Evolutionary conservation across 108 stramenopile species (phyloP).

Genomic region (Parmales sp.): DNA sequence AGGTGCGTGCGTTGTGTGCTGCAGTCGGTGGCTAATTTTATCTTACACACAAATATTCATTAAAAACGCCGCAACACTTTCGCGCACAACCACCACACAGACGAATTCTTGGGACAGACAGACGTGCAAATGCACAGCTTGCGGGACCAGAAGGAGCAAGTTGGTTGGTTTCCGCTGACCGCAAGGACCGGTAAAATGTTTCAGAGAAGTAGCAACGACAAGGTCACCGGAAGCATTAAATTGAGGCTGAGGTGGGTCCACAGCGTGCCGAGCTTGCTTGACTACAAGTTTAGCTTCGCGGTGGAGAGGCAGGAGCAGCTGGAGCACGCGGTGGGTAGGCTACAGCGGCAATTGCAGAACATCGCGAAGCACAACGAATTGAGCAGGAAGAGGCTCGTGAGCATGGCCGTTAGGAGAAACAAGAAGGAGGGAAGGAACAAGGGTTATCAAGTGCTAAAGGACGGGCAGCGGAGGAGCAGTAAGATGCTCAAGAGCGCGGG

Average conservation of each 20-base stretch:
- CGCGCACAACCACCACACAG: not conserved
- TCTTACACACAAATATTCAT: slow-evolving; percentile 29
- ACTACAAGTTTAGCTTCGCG: slow-evolving; percentile 55
- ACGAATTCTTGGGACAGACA: slow-evolving; percentile 19
- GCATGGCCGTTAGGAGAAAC: not conserved
- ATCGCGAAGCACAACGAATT: slow-evolving; percentile 40
- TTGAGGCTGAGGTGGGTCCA: slow-evolving; percentile 72
- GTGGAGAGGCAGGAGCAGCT: slow-evolving; percentile 42
- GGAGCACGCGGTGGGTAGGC: slow-evolving; percentile 33
- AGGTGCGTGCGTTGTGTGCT: no score
- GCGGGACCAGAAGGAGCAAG: slow-evolving; percentile 50
- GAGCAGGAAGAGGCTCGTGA: not conserved
- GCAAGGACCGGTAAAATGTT: slow-evolving; percentile 55
- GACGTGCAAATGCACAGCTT: slow-evolving; percentile 59
- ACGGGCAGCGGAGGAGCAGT: not conserved
- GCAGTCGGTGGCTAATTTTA: slow-evolving; percentile 35
- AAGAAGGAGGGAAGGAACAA: not conserved
- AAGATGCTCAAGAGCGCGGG: not conserved
- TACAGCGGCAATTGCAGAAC: slow-evolving; percentile 40
- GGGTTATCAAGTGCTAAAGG: not conserved
- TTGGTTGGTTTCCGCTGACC: slow-evolving; percentile 78
- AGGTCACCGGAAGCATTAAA: slow-evolving; percentile 50
- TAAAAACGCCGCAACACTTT: not conserved
- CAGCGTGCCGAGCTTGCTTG: slow-evolving; percentile 43
- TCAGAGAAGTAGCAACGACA: slow-evolving; percentile 41